A percentile compares a stretch with the other conserved stretches of the same genome.
Conservation (phyloP, 345 rosid species). For the Chamaenerion angustifolium region DNA sequence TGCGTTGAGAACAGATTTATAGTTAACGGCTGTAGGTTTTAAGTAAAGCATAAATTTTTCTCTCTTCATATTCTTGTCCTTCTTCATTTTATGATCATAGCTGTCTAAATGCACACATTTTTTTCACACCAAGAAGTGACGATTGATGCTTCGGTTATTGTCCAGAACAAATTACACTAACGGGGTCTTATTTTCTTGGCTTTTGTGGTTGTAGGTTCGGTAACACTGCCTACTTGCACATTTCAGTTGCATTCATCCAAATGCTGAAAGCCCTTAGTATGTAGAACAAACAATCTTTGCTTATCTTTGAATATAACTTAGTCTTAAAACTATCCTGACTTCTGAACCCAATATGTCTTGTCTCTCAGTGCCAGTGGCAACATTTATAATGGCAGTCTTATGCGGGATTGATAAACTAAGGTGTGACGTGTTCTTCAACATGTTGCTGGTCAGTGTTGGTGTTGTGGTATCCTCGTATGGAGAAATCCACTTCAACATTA, state of each 20-base stretch:
- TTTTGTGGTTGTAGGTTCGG: slow-evolving; percentile 61
- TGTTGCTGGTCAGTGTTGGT: slow-evolving; percentile 92
- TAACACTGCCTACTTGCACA: slow-evolving; percentile 83
- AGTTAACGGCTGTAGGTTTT: background rate
- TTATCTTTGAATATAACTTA: slow-evolving; percentile 2
- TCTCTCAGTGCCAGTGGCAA: slow-evolving; percentile 92
- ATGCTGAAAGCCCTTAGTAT: slow-evolving; percentile 97
- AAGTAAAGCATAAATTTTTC: background rate
- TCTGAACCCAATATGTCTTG: slow-evolving; percentile 15
- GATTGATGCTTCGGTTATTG: no score
- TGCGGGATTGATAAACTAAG: slow-evolving; percentile 90
- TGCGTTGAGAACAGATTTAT: background rate
- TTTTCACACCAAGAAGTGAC: no score
- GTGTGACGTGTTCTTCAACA: slow-evolving; percentile 81
- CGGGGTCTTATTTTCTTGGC: no score
- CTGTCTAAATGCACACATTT: no score
- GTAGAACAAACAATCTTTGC: slow-evolving; percentile 15
- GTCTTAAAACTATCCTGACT: slow-evolving; percentile 11
- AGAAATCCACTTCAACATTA: slow-evolving; percentile 83
- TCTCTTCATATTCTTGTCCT: background rate
- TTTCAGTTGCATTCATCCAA: slow-evolving; percentile 95
- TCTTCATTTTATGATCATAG: no score
- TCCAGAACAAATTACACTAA: no score
- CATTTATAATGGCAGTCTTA: slow-evolving; percentile 73
- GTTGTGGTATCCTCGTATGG: slow-evolving; percentile 92